Base-by-base conservation (phyloP, 768 basidiomycete genomes). In the Dentipellis fragilis region DNA sequence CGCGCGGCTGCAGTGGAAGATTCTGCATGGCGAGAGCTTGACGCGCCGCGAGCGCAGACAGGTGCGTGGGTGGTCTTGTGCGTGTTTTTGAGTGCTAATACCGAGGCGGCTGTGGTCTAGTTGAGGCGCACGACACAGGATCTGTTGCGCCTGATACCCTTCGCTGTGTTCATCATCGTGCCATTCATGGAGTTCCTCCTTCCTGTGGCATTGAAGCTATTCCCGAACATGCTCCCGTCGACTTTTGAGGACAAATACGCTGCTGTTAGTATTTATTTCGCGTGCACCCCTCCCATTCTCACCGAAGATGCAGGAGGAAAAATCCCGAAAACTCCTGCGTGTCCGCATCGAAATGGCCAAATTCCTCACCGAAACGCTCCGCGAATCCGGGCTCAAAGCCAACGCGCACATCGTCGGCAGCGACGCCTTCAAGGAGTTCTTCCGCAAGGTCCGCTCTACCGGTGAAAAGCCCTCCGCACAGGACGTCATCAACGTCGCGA, bases 321-420 rank as follows among this genome's bases (percentile, higher is more conserved):
- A 99, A 69, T 83, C 95, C 65, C 85, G 95, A 63, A 98, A 97
- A 67, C 78, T 97, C 3, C 84, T 99, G 47, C 85, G 93, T 56
- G 92, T 96, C 23, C 80, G 95, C 56, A 77, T 99, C 37, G 94
- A 96, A 68, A 98, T 97, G 95, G 96, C 96, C 64, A 98, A 99
- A 67, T 99, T 98, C 77, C 77, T 99, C 22, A 95, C 97, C 64
- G 96, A 99, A 69, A 98, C 96, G 0, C 80, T 99, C 47, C 83
- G 91, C 39, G 96, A 97, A 72, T 92, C 89, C 1, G 93, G 92
- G 39, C 76, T 97, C 57, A 93, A 90, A 68, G 91, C 91, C 9
- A 91, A 90, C 58, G 84, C 87, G 17, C 93, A 95, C 66, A 96
- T 99, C 56, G 83, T 97, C 57, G 89, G 92, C 59, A 87, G 81